phyloP scores from a whole-genome alignment of 345 rosid genomes.

The Salix brachista region DNA sequence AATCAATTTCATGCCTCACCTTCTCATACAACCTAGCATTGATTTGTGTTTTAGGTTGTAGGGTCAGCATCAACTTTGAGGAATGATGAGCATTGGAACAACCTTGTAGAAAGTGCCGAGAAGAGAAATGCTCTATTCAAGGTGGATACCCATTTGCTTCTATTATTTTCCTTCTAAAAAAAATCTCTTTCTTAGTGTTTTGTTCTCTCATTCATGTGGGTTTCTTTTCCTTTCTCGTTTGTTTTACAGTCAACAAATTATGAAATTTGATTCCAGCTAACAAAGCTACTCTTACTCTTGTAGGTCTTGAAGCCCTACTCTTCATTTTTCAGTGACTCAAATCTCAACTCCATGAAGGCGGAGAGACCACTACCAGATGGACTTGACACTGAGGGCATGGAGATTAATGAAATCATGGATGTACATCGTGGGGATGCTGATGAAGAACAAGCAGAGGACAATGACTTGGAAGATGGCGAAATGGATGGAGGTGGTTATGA shows the following conservation, averaged over 20 bases:
- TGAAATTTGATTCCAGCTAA: constrained; percentile 4
- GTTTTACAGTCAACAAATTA: no score
- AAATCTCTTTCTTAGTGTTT: not conserved
- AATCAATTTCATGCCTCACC: not conserved
- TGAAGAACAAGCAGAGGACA: constrained; percentile 38
- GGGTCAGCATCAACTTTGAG: constrained; percentile 78
- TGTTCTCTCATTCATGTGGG: not conserved
- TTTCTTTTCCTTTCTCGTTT: not conserved
- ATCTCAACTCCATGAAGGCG: constrained; percentile 46
- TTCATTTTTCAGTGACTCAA: constrained; percentile 57
- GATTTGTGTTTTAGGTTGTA: constrained; percentile 56
- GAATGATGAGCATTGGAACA: constrained; percentile 74
- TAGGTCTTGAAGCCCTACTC: constrained; percentile 78
- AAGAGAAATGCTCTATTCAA: constrained; percentile 52
- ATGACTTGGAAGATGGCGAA: constrained; percentile 46
- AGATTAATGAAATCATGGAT: constrained; percentile 16
- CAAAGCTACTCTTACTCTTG: constrained; percentile 12
- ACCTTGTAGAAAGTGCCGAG: constrained; percentile 73
- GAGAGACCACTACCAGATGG: constrained; percentile 16
- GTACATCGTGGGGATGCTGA: constrained; percentile 33
- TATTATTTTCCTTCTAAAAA: no score
- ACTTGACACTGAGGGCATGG: constrained; percentile 7
- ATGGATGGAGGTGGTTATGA: constrained; percentile 40
- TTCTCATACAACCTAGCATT: not conserved
- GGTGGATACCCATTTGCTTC: constrained; percentile 29